Percentiles rank a stretch among this genome's conserved stretches.
phyloP scores from a whole-genome alignment of 768 basidiomycete species.

The Hydnomerulius pinastri region DNA sequence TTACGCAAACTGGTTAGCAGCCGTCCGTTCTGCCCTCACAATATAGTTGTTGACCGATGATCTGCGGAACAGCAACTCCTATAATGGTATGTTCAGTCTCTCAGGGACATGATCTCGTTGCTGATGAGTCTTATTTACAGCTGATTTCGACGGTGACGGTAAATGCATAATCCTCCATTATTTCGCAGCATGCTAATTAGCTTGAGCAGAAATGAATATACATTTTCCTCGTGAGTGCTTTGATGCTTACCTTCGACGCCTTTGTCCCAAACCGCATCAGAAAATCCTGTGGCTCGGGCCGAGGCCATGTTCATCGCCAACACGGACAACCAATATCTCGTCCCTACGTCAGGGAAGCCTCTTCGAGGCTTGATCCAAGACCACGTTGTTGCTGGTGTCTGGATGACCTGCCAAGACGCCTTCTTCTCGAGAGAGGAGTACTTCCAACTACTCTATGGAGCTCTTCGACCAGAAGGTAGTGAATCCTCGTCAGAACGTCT shows the following conservation, averaged over 20 bases:
- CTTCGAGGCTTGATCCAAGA: slow-evolving; percentile 98
- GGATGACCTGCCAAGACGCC: slow-evolving; percentile 96
- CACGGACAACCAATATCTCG: slow-evolving; percentile 98
- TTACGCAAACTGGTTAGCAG: slow-evolving; percentile 93
- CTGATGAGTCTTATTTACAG: slow-evolving; percentile 35
- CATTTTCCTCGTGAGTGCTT: slow-evolving; percentile 89
- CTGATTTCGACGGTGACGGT: slow-evolving; percentile 95
- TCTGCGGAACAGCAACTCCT: slow-evolving; percentile 74
- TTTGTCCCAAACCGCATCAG: slow-evolving; percentile 39
- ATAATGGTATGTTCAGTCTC: slow-evolving; percentile 68
- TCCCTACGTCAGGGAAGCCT: slow-evolving; percentile 97
- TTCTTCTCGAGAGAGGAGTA: slow-evolving; percentile 97
- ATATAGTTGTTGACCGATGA: slow-evolving; percentile 13
- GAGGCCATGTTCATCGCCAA: slow-evolving; percentile 95
- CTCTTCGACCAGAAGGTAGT: slow-evolving; percentile 86
- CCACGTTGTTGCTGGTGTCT: slow-evolving; percentile 98
- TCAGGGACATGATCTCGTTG: slow-evolving; percentile 7
- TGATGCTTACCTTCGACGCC: neutral
- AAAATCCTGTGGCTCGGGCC: slow-evolving; percentile 93
- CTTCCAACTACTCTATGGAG: slow-evolving; percentile 93
- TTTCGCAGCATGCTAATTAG: slow-evolving; percentile 4
- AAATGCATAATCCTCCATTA: slow-evolving; percentile 21
- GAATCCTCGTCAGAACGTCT: slow-evolving; percentile 56
- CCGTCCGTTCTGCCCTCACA: slow-evolving; percentile 2
- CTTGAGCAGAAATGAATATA: slow-evolving; percentile 90